Base-by-base conservation (phyloP, 257 asterid genomes). In the Ajuga chamaepitys region DNA sequence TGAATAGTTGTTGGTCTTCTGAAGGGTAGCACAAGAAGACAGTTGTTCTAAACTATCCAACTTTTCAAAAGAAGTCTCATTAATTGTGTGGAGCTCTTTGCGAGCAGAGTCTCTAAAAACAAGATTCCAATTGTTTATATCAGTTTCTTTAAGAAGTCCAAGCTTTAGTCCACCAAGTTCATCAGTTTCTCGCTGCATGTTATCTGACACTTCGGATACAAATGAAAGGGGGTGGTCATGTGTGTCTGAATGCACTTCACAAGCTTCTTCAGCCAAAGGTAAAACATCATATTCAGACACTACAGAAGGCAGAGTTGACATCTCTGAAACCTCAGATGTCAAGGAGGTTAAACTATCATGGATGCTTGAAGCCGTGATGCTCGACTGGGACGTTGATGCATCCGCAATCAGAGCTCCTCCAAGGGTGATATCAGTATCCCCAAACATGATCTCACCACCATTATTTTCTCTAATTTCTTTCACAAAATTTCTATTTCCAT, bases 1-100 rank as follows among this genome's bases (percentile, higher is more conserved):
- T 51, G 80, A 62, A 58, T 67, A 64, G 48, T 64, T 53, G 2
- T 59, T 73, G 50, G 73, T 78, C 70, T 74, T 74, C 62, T 71
- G 76, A 57, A 78, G 67, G 54, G 86, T 79, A 58, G 75, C 74
- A 56, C 56, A 69, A 73, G 84, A 72, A 67, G 86, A 66, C 55
- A 77, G 51, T 62, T 78, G 66, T 56, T 81, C 85, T 64, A 74
- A 54, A 51, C 70, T 64, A 71, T 86, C 83, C 62, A 81, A 74
- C 67, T 74, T 78, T 71, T 72, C 84, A 61, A 75, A 48, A 66
- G 89, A 86, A 70, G 87, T 70, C 67, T 70, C 89, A 62, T 78
- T 77, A 71, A 88, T 86, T 67, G 86, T 81, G 76, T 87, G 75
- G 63, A 86, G 88, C 48, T 80, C 97, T 82, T 71, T 70, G 26